Evolutionary conservation across 495 filamentous ascomycete species (phyloP).

Genomic region (Sabuloglossum arenarium): DNA sequence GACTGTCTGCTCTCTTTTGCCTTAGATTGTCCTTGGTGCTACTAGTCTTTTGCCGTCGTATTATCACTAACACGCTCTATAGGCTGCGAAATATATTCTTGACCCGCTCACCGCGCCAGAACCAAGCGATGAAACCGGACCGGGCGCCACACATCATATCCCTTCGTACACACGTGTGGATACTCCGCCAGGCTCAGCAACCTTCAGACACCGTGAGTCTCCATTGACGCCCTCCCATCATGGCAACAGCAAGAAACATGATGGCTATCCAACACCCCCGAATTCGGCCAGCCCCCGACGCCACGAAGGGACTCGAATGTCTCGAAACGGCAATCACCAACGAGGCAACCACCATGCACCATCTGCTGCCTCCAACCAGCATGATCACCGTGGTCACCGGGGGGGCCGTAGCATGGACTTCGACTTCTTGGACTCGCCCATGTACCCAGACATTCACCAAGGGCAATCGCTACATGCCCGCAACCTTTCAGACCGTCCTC

Average conservation of each 20-base stretch:
- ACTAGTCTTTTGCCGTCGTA: background rate
- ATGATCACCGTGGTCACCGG: background rate
- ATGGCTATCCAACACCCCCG: conserved; percentile 20
- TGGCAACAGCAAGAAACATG: conserved; percentile 15
- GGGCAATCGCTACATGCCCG: conserved; percentile 32
- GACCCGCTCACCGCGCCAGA: conserved; percentile 34
- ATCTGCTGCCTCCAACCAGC: background rate
- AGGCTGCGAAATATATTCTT: conserved; percentile 35
- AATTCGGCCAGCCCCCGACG: conserved; percentile 15
- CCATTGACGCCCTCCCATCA: background rate
- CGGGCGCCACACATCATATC: conserved; percentile 25
- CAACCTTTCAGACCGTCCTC: conserved; percentile 38
- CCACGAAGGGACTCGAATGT: conserved; percentile 8
- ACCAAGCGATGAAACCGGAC: conserved; percentile 31
- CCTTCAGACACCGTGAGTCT: conserved; percentile 5
- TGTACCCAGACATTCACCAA: conserved; percentile 9
- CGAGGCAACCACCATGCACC: no score
- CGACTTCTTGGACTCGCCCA: background rate
- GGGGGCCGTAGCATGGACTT: background rate
- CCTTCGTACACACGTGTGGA: conserved; percentile 7
- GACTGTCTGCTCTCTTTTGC: background rate
- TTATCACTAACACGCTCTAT: background rate
- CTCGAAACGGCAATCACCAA: conserved; percentile 11
- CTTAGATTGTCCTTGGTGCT: no score
- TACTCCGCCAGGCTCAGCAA: conserved; percentile 10